Percentiles rank a stretch among this genome's conserved stretches.
Conservation (phyloP, 2,329 filamentous ascomycete species). For the Curvularia spicifera region DNA sequence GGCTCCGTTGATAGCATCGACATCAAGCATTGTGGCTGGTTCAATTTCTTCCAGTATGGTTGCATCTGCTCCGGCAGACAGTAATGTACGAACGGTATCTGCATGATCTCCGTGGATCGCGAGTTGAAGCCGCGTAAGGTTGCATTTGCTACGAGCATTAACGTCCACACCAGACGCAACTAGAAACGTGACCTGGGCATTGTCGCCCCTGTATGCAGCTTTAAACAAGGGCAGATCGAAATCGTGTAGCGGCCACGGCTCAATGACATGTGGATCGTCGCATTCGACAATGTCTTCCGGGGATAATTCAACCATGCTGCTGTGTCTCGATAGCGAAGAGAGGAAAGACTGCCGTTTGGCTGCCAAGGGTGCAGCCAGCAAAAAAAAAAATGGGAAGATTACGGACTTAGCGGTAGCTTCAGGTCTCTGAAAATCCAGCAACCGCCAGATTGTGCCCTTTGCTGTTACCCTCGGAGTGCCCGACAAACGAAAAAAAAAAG, state of each 20-base stretch:
- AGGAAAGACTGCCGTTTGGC: background rate
- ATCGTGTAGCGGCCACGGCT: slow-evolving; percentile 4
- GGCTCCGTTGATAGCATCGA: background rate
- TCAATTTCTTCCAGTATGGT: background rate
- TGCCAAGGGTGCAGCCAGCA: too few relatives aligned
- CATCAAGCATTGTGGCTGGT: background rate
- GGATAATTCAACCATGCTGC: background rate
- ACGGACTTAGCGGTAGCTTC: too few relatives aligned
- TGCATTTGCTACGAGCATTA: background rate
- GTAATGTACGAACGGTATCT: background rate
- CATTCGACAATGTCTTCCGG: background rate
- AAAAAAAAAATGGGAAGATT: too few relatives aligned
- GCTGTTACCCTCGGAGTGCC: too few relatives aligned
- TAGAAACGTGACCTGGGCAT: background rate
- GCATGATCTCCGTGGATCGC: slow-evolving; percentile 1
- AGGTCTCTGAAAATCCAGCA: too few relatives aligned
- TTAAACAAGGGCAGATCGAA: slow-evolving; percentile 1
- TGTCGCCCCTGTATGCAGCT: slow-evolving; percentile 1
- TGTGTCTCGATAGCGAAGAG: background rate
- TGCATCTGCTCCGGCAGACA: background rate
- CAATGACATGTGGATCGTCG: background rate
- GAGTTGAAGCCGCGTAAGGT: slow-evolving; percentile 3
- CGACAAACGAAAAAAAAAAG: too few relatives aligned
- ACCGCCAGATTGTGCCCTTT: too few relatives aligned
- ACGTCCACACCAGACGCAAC: background rate